Evolutionary conservation across 176 grass and related monocot species (phyloP), one percentile per base, ranked within the genome.

Genomic region (Carex myosuroides): DNA sequence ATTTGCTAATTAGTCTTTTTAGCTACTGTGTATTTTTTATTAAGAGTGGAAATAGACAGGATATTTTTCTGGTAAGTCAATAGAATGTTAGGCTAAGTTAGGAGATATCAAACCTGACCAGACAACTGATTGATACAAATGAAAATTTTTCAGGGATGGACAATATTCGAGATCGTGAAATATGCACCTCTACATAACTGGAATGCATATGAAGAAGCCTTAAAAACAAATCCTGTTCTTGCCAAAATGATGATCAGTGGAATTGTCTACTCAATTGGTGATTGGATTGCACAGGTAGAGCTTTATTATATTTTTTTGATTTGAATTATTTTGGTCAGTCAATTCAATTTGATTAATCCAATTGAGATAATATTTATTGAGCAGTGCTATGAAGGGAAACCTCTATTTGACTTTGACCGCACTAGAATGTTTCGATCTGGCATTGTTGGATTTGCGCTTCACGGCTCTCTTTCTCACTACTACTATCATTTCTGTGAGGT

Each of bases 201-300:
- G 95, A 91, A 85, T 21, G 95, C 95, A 0, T 98, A 98, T 60
- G 95, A 98, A 84, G 92, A 98, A 53, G 91, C 95, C 52, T 89
- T 98, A 73, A 93, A 95, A 85, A 80, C 87, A 79, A 98, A 98
- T 80, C 92, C 95, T 4, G 91, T 98, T 60, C 92, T 98, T 14
- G 92, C 95, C 58, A 98, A 98, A 87, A 98, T 98, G 95, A 91
- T 98, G 95, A 98, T 98, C 26, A 98, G 95, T 57, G 95, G 95
- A 10, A 84, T 98, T 5, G 95, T 98, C 70, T 98, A 98, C 79
- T 98, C 96, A 8, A 63, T 98, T 9, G 95, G 95, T 12, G 95
- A 98, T 66, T 98, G 95, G 95, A 98, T 98, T 56, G 95, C 95
- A 0, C 95, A 95, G 92, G 95, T 98, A n/a, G 1, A 71, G 48